Percentiles rank a stretch among this genome's conserved stretches.
These are phyloP conservation scores for Hortaea werneckii DNA, from an alignment of 2,329 filamentous ascomycete genomes.

Conservation along the genomic window DNA sequence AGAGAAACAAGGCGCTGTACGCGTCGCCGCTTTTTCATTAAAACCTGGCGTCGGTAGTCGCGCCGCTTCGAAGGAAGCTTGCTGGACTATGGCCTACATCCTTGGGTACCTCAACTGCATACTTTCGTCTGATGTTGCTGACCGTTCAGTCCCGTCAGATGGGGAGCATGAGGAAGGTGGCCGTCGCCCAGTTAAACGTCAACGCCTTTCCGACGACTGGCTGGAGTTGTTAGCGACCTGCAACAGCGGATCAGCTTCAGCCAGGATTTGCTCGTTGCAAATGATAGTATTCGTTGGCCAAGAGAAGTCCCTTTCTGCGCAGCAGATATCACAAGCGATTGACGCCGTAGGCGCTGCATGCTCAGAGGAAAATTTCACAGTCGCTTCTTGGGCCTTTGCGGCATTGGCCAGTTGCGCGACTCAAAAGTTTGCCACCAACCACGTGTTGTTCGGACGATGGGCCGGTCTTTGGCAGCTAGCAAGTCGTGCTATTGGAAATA, in stretches of 20 bases:
- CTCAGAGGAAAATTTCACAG: slow-evolving; percentile 55
- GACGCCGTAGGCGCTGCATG: slow-evolving; percentile 11
- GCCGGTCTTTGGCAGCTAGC: slow-evolving; percentile 66
- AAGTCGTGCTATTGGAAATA: slow-evolving; percentile 58
- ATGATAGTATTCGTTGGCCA: slow-evolving; percentile 40
- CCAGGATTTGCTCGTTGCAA: slow-evolving; percentile 44
- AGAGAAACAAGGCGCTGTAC: no score
- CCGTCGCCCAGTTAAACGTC: slow-evolving; percentile 26
- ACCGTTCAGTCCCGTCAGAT: slow-evolving; percentile 2
- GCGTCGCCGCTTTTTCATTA: no score
- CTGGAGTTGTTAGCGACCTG: slow-evolving; percentile 31
- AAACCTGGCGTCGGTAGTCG: no score
- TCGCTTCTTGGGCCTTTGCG: slow-evolving; percentile 75
- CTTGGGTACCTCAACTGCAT: slow-evolving; percentile 27
- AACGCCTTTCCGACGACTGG: slow-evolving; percentile 27
- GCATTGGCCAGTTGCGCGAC: slow-evolving; percentile 56
- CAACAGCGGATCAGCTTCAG: slow-evolving; percentile 23
- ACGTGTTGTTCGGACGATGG: slow-evolving; percentile 48
- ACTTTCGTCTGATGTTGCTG: slow-evolving; percentile 3
- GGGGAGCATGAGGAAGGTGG: slow-evolving; percentile 7
- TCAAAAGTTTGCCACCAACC: slow-evolving; percentile 32
- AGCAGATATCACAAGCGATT: slow-evolving; percentile 8
- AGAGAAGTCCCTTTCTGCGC: slow-evolving; percentile 19
- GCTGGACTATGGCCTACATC: slow-evolving; percentile 29
- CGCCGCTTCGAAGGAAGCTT: not conserved